These are phyloP conservation scores for Friedmanniomyces simplex DNA, from an alignment of 495 filamentous ascomycete genomes.

Conservation along the genomic window DNA sequence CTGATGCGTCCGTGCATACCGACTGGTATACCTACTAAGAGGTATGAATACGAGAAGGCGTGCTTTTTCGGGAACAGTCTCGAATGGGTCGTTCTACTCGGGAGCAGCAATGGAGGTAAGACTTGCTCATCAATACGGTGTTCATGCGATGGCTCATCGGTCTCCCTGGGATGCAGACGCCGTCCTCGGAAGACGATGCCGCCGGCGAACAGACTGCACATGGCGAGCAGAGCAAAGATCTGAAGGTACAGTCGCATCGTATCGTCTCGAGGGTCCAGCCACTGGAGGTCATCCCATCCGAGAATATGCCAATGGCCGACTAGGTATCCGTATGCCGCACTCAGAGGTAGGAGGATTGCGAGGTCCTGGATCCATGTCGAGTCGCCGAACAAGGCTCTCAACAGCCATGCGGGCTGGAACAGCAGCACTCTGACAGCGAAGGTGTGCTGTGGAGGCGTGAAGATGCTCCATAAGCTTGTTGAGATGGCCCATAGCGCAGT, in stretches of 20 bases:
- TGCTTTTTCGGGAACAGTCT: constrained; percentile 53
- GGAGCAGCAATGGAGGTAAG: constrained; percentile 34
- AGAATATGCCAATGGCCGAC: constrained; percentile 9
- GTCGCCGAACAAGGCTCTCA: not conserved
- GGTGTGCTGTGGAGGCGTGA: constrained; percentile 15
- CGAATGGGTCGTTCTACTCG: constrained; percentile 50
- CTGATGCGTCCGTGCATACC: constrained; percentile 44
- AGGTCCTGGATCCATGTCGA: constrained; percentile 15
- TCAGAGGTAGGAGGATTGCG: not conserved
- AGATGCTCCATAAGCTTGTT: constrained; percentile 16
- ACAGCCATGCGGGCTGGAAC: constrained; percentile 13
- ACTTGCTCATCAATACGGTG: constrained; percentile 19
- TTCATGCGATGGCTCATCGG: not conserved
- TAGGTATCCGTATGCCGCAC: constrained; percentile 2
- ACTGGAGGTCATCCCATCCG: not conserved
- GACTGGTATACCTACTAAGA: constrained; percentile 57
- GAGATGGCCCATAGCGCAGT: constrained; percentile 9
- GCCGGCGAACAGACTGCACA: constrained; percentile 13
- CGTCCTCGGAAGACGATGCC: constrained; percentile 15
- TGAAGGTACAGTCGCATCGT: constrained; percentile 8
- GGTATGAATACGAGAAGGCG: constrained; percentile 54
- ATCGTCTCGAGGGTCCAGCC: constrained; percentile 1
- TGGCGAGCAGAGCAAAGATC: constrained; percentile 13
- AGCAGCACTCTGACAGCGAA: constrained; percentile 10
- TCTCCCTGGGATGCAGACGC: not conserved